Evolutionary conservation across 1,284 basidiomycete genomes (phyloP), one percentile per base, ranked within the genome.

Genomic region (Porphyrellus sp.): DNA sequence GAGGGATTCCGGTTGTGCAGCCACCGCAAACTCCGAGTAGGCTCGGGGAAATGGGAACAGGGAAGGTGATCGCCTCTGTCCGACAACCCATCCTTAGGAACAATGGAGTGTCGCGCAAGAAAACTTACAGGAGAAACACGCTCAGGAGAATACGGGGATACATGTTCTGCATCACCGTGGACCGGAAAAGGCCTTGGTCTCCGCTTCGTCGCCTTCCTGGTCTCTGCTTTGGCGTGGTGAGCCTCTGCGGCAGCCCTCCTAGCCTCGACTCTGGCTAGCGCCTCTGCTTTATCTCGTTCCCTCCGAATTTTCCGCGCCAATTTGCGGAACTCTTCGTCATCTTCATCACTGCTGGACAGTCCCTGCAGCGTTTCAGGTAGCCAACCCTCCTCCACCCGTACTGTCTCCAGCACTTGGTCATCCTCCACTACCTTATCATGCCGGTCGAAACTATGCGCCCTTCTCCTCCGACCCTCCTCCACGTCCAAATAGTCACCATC

Each of bases 311-410:
- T 57, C 50, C 45, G 61, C 13, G 65, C 55, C 27, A 68, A 46
- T 57, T 67, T 55, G 46, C 48, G 54, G 61, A 63, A 56, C 52
- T 68, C 49, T 43, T 63, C 53, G n/a, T 72, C 72, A 16, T 74
- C 74, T 7, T 75, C 71, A 23, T 76, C 75, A 21, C 69, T 71
- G 38, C 68, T 67, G n/a, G 74, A 60, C 7, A 73, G 52, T 27
- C 57, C 65, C 46, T 65, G 68, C 44, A 76, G 60, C n/a, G 62
- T 56, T 33, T 68, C 69, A 23, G 70, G 67, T 43, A 68, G 59
- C 58, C 59, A 62, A 8, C 56, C 59, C 15, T 47, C 51, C 16
- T 54, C 50, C 9, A 18, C 43, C 2, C 41, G 46, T 28, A 30
- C 25, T 37, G 38, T 35, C 8, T 39, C 44, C 27, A 11, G 27